Evolutionary conservation across 257 asterid genomes (phyloP), one percentile per base, ranked within the genome.

Genomic region (Nicotiana undulata): DNA sequence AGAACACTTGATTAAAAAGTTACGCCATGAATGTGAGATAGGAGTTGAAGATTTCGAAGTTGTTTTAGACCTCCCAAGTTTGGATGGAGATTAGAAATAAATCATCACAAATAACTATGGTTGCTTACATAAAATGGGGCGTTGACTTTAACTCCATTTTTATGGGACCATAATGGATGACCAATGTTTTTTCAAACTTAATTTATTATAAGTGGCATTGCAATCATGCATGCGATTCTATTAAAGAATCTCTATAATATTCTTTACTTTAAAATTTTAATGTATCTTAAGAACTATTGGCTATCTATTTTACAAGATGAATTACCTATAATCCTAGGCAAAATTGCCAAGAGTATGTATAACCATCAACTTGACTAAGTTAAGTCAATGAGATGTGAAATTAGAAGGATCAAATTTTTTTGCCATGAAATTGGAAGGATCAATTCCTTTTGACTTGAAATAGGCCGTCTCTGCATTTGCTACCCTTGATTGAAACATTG

Each of bases 391-490:
- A 80, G 82, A 68, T 49, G 82, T 76, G 63, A 79, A 6, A 52
- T 79, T 79, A 9, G 86, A 46, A 26, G 81, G 87, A 79, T 88
- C 84, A 18, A 87, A 55, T 34, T 91, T 90, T 7, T 84, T 81
- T 68, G 91, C 83, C 79, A 81, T 64, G 83, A 84, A 3, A 68
- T 85, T 83, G 0, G 88, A 5, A 74, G 86, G 84, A 84, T 92
- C 87, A 32, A 89, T 58, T 77, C 96, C 96, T 8, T 84, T 86
- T 44, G 90, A 86, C 79, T 80, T 78, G 89, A 83, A 85, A 68
- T 91, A 91, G 63, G 86, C 88, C 63, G 79, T 88, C 79, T 93
- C 97, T 2, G 98, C 98, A 58, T 75, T 85, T 53, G 81, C 68
- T 84, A 88, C 24, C 83, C 98, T 85, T 17, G 40, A 26, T 80